These are phyloP conservation scores for Cadophora malorum DNA, from an alignment of 2,329 filamentous ascomycete species.

Conservation along the genomic window DNA sequence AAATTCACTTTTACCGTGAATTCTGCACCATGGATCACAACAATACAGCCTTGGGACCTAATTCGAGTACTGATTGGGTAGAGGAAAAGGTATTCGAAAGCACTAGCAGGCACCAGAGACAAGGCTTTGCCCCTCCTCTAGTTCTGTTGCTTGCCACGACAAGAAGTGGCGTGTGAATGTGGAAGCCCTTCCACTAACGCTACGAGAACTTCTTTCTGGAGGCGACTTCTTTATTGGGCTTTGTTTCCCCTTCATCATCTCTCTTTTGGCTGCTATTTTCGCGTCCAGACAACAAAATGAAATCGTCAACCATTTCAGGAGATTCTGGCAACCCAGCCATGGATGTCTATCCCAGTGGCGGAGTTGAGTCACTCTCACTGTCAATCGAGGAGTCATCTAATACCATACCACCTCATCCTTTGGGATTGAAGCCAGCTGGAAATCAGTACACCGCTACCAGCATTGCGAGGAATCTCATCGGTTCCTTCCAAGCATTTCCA, in stretches of 20 bases:
- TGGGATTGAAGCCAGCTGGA: slow-evolving; percentile 85
- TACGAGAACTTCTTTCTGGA: neutral
- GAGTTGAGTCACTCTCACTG: slow-evolving; percentile 41
- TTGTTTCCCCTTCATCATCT: slow-evolving; percentile 1
- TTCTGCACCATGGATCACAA: neutral
- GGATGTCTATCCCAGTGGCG: slow-evolving; percentile 33
- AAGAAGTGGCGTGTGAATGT: slow-evolving; percentile 24
- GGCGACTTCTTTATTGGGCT: slow-evolving; percentile 2
- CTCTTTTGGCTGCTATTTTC: slow-evolving; percentile 1
- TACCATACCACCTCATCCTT: slow-evolving; percentile 77
- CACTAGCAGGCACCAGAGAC: slow-evolving; percentile 1
- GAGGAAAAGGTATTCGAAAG: neutral
- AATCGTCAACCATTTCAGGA: slow-evolving; percentile 31
- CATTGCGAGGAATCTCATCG: slow-evolving; percentile 71
- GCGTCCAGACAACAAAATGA: slow-evolving; percentile 31
- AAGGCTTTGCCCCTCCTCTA: slow-evolving; percentile 11
- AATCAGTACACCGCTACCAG: slow-evolving; percentile 74
- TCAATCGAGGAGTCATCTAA: slow-evolving; percentile 51
- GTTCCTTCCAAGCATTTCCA: slow-evolving; percentile 70
- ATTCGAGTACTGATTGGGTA: neutral
- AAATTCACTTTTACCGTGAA: slow-evolving; percentile 1
- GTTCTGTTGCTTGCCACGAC: slow-evolving; percentile 9
- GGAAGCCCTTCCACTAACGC: neutral
- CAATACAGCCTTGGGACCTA: neutral
- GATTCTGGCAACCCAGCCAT: slow-evolving; percentile 28